Percentiles rank a stretch among this genome's conserved stretches.
Conservation (phyloP, 371 early-diverging fungal genomes). For the Apophysomyces sp. region DNA sequence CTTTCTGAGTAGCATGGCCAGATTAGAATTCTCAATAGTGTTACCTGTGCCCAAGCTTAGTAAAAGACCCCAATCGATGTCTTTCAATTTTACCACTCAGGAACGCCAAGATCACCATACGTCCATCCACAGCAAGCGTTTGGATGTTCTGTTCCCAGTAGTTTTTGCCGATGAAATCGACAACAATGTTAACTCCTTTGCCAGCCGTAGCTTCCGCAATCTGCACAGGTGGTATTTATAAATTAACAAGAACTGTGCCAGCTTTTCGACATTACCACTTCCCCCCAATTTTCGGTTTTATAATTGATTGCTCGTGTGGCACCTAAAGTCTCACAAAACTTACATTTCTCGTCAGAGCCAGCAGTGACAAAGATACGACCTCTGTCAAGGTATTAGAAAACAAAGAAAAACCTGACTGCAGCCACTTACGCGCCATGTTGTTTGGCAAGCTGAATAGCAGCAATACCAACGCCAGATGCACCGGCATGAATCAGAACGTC, state of each 20-base stretch:
- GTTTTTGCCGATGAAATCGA: conserved; percentile 72
- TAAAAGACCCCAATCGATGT: too few species aligned
- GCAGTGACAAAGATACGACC: conserved; percentile 69
- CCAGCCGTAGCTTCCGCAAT: conserved; percentile 54
- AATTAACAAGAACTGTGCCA: background rate
- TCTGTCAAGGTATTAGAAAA: background rate
- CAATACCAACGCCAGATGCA: conserved; percentile 75
- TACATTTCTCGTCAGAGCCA: conserved; percentile 65
- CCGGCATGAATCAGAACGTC: conserved; percentile 80
- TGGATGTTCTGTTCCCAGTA: conserved; percentile 68
- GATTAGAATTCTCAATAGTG: conserved; percentile 45
- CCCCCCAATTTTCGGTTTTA: conserved; percentile 60
- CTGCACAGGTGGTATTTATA: conserved; percentile 17
- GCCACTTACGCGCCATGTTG: conserved; percentile 59
- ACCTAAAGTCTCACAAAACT: conserved; percentile 66
- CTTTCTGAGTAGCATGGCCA: conserved; percentile 61
- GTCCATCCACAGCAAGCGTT: conserved; percentile 68
- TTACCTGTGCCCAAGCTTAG: conserved; percentile 21
- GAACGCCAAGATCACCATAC: conserved; percentile 69
- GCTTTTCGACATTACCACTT: conserved; percentile 48
- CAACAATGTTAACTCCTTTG: conserved; percentile 67
- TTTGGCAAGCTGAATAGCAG: conserved; percentile 78
- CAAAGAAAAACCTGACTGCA: background rate
- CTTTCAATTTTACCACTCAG: conserved; percentile 65
- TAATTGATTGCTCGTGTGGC: conserved; percentile 78